Evolutionary conservation across 2,329 filamentous ascomycete species (phyloP).

Genomic region (Colletotrichum sansevieriae): DNA sequence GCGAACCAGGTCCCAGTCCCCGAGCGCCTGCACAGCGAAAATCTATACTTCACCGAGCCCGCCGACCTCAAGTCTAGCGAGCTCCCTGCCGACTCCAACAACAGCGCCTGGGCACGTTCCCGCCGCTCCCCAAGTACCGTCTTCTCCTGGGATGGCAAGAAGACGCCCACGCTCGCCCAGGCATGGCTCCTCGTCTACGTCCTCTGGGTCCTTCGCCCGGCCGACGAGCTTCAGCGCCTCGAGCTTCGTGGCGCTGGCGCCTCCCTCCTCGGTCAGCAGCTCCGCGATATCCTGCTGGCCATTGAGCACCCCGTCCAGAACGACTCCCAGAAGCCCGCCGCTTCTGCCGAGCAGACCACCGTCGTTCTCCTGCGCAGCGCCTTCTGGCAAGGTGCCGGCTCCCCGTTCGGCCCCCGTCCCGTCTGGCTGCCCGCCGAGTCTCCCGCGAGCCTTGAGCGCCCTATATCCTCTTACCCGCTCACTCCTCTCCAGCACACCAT

Average conservation of each 20-base stretch:
- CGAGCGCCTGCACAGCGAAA: constrained; percentile 51
- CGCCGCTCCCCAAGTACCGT: constrained; percentile 63
- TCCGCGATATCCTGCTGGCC: constrained; percentile 62
- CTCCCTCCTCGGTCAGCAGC: constrained; percentile 53
- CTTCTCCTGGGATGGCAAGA: constrained; percentile 57
- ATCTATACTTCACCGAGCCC: constrained; percentile 61
- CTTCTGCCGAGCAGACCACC: constrained; percentile 50
- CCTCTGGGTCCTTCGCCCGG: constrained; percentile 64
- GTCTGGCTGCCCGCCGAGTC: constrained; percentile 68
- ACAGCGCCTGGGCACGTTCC: constrained; percentile 69
- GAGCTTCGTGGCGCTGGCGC: constrained; percentile 56
- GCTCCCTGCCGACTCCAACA: constrained; percentile 63
- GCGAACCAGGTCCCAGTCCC: constrained; percentile 48
- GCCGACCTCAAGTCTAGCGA: constrained; percentile 63
- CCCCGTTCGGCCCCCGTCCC: constrained; percentile 74
- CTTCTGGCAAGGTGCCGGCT: constrained; percentile 80
- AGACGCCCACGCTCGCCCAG: constrained; percentile 61
- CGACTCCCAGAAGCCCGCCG: constrained; percentile 46
- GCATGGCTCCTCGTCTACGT: constrained; percentile 67
- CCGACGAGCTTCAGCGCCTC: constrained; percentile 63
- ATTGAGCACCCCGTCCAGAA: constrained; percentile 60
- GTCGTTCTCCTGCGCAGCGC: constrained; percentile 64
- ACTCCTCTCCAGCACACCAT: constrained; percentile 62
- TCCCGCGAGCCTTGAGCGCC: constrained; percentile 51
- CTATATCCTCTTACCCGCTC: constrained; percentile 61